Base-by-base conservation (phyloP, 2,329 filamentous ascomycete species). In the Ophiostoma australiae region DNA sequence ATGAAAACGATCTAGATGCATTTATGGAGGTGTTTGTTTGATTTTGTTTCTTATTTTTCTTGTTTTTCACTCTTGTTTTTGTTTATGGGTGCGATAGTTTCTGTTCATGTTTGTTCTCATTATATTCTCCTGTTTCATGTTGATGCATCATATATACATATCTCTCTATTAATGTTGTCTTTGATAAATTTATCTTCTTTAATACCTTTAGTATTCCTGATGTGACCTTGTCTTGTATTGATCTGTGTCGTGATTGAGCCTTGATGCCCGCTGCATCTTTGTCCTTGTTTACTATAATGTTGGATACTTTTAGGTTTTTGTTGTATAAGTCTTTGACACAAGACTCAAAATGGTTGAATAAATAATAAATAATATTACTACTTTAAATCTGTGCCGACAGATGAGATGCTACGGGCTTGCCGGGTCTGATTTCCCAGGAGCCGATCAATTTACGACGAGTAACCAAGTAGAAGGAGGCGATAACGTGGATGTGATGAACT, bases 21-120 rank as follows among this genome's bases (percentile, higher is more conserved):
- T 48, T 52, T 67, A 67, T 17, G 61, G 58, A 48, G 58, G 68
- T 69, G 68, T 70, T 70, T 69, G 27, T 31, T 52, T 67, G 35
- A 35, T 8, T 66, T 37, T 20, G n/a, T 31, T 39, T 20, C 10
- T 33, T 13, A 3, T 63, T 8, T 5, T 39, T 20, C 10, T 33
- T 13, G 2, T 63, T 8, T 5, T 10, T 33, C 6, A 20, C 2
- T 17, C 39, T 37, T 58, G 11, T 20, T 68, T 35, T 23, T 15
- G 31, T 39, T 55, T 33, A 31, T 41, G 5, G 63, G 58, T 35
- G 35, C 20, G 61, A 23, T 39, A 17, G 61, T 66, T 66, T 23
- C 23, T 48, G 6, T 58, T 58, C n/a, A 58, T 58, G n/a, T 58
- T 27, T 31, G 23, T 58, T 58, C 52, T 31, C n/a, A 23, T 58